A percentile compares a stretch with the other conserved stretches of the same genome.
Evolutionary conservation across 2,329 filamentous ascomycete species (phyloP).

Genomic region (Penicillium sp.): DNA sequence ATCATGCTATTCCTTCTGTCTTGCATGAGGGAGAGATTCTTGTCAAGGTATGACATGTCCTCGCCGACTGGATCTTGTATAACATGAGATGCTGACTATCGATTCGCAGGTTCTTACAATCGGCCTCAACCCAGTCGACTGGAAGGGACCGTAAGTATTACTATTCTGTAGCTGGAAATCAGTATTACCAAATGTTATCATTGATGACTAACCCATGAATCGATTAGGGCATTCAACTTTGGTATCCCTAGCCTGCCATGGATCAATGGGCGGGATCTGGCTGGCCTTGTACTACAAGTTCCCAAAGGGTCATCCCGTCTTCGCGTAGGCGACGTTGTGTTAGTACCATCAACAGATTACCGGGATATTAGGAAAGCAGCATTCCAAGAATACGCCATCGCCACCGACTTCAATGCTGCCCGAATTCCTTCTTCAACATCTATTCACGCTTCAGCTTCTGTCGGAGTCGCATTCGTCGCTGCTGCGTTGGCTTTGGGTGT

Average conservation of each 20-base stretch:
- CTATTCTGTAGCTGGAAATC: not conserved
- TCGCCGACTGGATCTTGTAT: not conserved
- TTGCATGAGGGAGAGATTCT: constrained; percentile 55
- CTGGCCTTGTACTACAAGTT: constrained; percentile 59
- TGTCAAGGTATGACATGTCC: constrained; percentile 47
- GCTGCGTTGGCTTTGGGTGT: constrained; percentile 65
- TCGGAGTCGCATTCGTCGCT: constrained; percentile 71
- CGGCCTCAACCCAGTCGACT: constrained; percentile 74
- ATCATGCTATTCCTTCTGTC: constrained; percentile 50
- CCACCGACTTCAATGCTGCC: constrained; percentile 63
- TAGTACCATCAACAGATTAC: constrained; percentile 73
- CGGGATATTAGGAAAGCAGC: constrained; percentile 69
- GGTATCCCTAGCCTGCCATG: constrained; percentile 66
- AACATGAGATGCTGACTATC: constrained; percentile 3
- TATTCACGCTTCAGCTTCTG: constrained; percentile 57
- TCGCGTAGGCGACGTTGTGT: constrained; percentile 54
- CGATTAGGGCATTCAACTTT: constrained; percentile 64
- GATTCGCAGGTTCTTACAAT: constrained; percentile 52
- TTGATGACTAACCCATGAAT: not conserved
- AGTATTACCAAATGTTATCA: not conserved
- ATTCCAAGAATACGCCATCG: constrained; percentile 68
- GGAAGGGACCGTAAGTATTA: constrained; percentile 64
- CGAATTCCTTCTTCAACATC: constrained; percentile 56
- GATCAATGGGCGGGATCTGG: constrained; percentile 68
- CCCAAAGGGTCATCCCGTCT: constrained; percentile 49